Conservation (phyloP, 805 yeast species). For the Candida michaelii region DNA sequence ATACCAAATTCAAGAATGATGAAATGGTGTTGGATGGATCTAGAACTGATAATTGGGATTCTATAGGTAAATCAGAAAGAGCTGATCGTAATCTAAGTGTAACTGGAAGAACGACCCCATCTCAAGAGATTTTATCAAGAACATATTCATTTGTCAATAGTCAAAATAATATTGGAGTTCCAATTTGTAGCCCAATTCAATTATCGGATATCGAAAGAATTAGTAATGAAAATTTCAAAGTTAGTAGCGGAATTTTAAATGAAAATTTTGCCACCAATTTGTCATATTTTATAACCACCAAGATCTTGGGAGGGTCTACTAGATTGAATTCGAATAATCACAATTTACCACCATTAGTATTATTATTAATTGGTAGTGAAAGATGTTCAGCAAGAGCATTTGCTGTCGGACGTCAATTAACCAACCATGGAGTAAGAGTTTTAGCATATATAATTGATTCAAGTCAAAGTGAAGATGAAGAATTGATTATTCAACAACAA, state of each 20-base stretch:
- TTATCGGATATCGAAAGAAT: constrained; percentile 71
- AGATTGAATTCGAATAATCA: constrained; percentile 65
- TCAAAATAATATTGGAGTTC: constrained; percentile 35
- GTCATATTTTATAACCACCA: constrained; percentile 53
- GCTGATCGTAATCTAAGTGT: constrained; percentile 12
- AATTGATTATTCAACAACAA: constrained; percentile 50
- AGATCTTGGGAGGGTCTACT: constrained; percentile 63
- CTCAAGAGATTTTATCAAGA: constrained; percentile 11
- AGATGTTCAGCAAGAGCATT: constrained; percentile 73
- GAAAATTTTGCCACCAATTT: constrained; percentile 74
- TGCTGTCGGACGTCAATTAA: constrained; percentile 75
- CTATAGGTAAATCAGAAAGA: constrained; percentile 25
- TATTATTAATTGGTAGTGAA: constrained; percentile 71
- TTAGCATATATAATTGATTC: constrained; percentile 45
- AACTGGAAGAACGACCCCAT: constrained; percentile 18
- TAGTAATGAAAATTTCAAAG: constrained; percentile 49
- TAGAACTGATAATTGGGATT: constrained; percentile 55
- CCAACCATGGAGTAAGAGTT: constrained; percentile 71
- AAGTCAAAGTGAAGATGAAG: constrained; percentile 39
- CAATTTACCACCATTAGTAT: constrained; percentile 75
- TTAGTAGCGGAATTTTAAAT: constrained; percentile 45
- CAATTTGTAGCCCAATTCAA: constrained; percentile 76
- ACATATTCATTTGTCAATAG: constrained; percentile 21
- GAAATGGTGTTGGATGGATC: constrained; percentile 66
- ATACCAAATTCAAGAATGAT: constrained; percentile 58